Conservation (phyloP, 352 stramenopile species). For the Phytophthora podocarpi region DNA sequence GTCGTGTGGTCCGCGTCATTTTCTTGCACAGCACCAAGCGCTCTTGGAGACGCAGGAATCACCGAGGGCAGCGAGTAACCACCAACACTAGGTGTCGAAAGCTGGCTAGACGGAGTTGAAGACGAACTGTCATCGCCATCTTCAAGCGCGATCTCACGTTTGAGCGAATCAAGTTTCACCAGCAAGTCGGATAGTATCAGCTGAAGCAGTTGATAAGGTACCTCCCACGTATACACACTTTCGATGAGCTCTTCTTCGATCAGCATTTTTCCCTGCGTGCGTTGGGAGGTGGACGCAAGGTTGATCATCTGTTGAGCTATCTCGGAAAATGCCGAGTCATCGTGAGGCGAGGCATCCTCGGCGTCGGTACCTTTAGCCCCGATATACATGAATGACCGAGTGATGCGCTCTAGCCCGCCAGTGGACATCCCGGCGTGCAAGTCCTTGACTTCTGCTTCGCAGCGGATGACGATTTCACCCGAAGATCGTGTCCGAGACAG, state of each 20-base stretch:
- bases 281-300: constrained; percentile 42
- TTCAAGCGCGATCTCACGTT: constrained; percentile 48
- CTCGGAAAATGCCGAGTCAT: constrained; percentile 36
- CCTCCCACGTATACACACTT: constrained; percentile 89
- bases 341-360: not conserved
- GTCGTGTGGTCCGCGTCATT: constrained; percentile 15
- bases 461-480: constrained; percentile 80
- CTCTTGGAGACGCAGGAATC: constrained; percentile 31
- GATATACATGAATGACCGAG: constrained; percentile 81
- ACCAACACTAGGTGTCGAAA: constrained; percentile 47
- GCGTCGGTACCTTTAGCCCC: constrained; percentile 34
- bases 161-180: constrained; percentile 69
- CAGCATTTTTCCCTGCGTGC: constrained; percentile 63
- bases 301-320: constrained; percentile 53
- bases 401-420: constrained; percentile 66
- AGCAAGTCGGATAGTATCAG: constrained; percentile 77
- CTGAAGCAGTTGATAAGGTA: constrained; percentile 85
- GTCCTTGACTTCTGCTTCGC: constrained; percentile 66
- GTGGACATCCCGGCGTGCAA: constrained; percentile 39
- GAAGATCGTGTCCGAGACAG: constrained; percentile 65
- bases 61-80: constrained; percentile 35
- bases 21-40: constrained; percentile 46
- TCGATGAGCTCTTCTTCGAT: constrained; percentile 88
- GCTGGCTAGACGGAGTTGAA: constrained; percentile 59
- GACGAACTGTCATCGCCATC: constrained; percentile 42